Evolutionary conservation across 1,139 yeast species (phyloP), one percentile per base, ranked within the genome.

Genomic region (Yamadazyma oceani): DNA sequence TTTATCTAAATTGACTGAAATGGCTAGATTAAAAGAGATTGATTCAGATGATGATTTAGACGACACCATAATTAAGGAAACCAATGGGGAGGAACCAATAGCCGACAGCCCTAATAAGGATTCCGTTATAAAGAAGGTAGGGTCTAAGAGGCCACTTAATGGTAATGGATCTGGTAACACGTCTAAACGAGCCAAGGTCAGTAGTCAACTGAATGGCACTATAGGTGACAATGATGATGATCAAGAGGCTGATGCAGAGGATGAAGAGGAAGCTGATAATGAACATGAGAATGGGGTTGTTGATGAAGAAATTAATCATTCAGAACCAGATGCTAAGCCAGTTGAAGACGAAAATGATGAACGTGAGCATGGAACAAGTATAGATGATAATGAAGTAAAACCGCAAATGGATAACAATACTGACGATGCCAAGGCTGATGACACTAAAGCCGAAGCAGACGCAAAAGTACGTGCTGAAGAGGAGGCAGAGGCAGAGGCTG

Each of bases 1-100:
- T 2, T 58, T 71, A 35, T 63, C 71, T 2, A 59, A 64, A 38
- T 57, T 70, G 40, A 69, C 75, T 3, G 68, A 66, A 37, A 48
- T 69, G 44, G 72, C 76, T 10, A 57, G 75, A 55, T 51, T 66
- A 60, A 50, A 65, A 57, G 62, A 66, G 43, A 58, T 60, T 51
- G 63, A 69, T 45, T 57, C 65, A 3, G 69, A 60, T 39, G 59
- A 55, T 27, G 60, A 53, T 33, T 51, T 53, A 7, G 60, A 52
- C 13, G 51, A 39, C 8, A 22, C 29, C 11, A 26, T 25, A 15
- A 13, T 31, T n/a, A 21, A 11, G 5, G 17, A 26, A n/a, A 10
- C 21, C 7, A 26, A 14, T 7, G 5, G 9, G 28, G 14, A 26
- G n/a, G n/a, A n/a, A n/a, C n/a, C n/a, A n/a, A n/a, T n/a, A n/a